Percentiles rank a stretch among this genome's conserved stretches.
phyloP scores from a whole-genome alignment of 1,284 basidiomycete species.

The Tilletia setariae region DNA sequence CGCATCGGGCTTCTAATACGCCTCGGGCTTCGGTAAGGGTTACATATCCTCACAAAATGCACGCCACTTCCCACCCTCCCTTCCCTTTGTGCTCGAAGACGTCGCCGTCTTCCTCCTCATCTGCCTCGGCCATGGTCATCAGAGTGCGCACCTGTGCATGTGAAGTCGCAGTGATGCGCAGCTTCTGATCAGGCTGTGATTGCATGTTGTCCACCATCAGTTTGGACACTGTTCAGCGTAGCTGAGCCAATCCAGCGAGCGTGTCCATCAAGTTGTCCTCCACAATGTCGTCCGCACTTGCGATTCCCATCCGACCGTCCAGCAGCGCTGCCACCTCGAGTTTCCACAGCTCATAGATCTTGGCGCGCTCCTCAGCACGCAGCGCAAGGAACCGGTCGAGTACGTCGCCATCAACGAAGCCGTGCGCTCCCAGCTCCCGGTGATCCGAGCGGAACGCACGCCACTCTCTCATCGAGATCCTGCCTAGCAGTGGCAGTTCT shows the following conservation, averaged over 20 bases:
- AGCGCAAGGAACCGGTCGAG: slow-evolving; percentile 22
- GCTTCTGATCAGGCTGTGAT: too few relatives aligned
- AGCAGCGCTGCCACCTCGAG: background rate
- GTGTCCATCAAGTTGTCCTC: slow-evolving; percentile 3
- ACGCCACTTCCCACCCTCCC: too few relatives aligned
- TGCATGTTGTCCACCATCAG: too few relatives aligned
- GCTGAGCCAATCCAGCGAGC: slow-evolving; percentile 1
- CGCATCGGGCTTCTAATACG: too few relatives aligned
- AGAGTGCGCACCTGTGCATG: too few relatives aligned
- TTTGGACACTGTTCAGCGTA: background rate
- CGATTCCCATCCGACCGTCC: background rate
- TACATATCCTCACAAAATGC: too few relatives aligned
- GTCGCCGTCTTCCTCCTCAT: too few relatives aligned
- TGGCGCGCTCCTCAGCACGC: background rate
- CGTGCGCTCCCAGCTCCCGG: slow-evolving; percentile 32
- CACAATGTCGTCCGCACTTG: background rate
- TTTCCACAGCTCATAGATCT: background rate
- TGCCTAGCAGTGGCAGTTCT: slow-evolving; percentile 20
- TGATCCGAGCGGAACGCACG: slow-evolving; percentile 51
- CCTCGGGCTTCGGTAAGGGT: too few relatives aligned
- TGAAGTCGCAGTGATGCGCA: too few relatives aligned
- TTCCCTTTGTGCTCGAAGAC: too few relatives aligned
- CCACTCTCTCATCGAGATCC: slow-evolving; percentile 39
- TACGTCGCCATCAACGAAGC: slow-evolving; percentile 44
- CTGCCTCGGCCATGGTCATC: too few relatives aligned